Percentiles rank a stretch among this genome's conserved stretches.
Conservation (phyloP, 2,329 filamentous ascomycete genomes). For the Alternaria gansuensis region DNA sequence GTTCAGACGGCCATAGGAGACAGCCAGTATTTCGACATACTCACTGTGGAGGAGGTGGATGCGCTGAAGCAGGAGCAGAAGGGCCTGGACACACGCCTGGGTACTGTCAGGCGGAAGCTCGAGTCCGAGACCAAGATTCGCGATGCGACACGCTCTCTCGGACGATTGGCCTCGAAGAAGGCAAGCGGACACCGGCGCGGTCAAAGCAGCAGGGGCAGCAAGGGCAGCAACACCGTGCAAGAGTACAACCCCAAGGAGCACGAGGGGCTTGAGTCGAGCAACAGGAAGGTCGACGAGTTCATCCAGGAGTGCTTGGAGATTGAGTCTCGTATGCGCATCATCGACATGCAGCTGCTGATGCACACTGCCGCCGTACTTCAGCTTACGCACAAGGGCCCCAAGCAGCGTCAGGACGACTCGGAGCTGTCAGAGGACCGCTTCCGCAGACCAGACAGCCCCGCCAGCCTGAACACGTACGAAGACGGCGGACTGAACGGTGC, state of each 20-base stretch:
- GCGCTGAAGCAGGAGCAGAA: constrained; percentile 86
- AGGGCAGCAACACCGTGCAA: constrained; percentile 50
- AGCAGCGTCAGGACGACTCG: constrained; percentile 63
- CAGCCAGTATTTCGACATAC: constrained; percentile 82
- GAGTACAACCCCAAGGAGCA: constrained; percentile 64
- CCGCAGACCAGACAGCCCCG: constrained; percentile 73
- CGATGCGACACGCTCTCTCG: constrained; percentile 88
- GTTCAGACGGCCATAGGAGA: constrained; percentile 93
- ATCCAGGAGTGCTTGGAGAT: constrained; percentile 80
- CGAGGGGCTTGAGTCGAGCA: constrained; percentile 75
- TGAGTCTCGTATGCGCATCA: constrained; percentile 77
- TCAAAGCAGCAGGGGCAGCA: constrained; percentile 61
- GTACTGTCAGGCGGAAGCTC: constrained; percentile 82
- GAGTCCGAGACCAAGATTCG: constrained; percentile 92
- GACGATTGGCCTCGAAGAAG: constrained; percentile 76
- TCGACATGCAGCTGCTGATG: constrained; percentile 78
- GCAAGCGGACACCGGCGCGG: constrained; percentile 58
- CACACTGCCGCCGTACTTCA: constrained; percentile 94
- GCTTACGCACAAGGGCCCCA: constrained; percentile 81
- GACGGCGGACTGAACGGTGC: constrained; percentile 63
- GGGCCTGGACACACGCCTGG: constrained; percentile 76
- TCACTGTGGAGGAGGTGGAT: constrained; percentile 92
- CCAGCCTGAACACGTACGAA: constrained; percentile 76
- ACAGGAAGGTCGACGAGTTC: constrained; percentile 85
- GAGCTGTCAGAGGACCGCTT: constrained; percentile 46